Percentiles rank a stretch among this genome's conserved stretches.
Conservation (phyloP, 2,329 filamentous ascomycete genomes). For the Penicillium sp. region DNA sequence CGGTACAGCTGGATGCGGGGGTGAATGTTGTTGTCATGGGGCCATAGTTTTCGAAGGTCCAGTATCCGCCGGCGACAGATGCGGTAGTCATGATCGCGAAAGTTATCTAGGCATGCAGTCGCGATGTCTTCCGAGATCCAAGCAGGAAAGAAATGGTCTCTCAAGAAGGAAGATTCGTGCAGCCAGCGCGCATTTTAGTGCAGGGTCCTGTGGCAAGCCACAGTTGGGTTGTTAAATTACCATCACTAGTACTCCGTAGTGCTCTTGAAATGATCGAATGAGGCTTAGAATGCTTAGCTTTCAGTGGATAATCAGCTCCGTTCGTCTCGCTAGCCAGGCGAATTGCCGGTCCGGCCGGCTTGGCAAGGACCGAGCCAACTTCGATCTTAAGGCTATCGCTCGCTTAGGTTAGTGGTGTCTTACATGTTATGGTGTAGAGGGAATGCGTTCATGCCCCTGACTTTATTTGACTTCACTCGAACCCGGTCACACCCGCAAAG, state of each 20-base stretch:
- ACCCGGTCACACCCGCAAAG: neutral
- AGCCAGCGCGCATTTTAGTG: neutral
- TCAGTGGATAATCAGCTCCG: neutral
- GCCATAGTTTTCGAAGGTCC: constrained; percentile 1
- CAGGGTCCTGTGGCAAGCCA: neutral
- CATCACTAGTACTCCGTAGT: neutral
- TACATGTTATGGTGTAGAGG: neutral
- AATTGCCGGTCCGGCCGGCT: neutral
- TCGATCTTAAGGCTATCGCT: neutral
- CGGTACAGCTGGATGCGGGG: constrained; percentile 1
- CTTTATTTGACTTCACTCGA: neutral
- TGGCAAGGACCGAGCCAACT: neutral
- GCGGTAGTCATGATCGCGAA: neutral
- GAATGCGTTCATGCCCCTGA: too few species aligned
- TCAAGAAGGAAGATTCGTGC: neutral
- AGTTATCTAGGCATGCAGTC: neutral
- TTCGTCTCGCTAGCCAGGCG: neutral
- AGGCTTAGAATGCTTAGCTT: neutral
- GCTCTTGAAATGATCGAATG: neutral
- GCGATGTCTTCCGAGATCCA: neutral
- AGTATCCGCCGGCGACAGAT: neutral
- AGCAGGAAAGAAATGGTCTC: neutral
- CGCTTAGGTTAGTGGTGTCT: neutral
- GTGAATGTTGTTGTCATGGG: constrained; percentile 4
- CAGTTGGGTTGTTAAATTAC: neutral